Conservation (phyloP, 2,329 filamentous ascomycete species). For the Metarhizium anisopliae region DNA sequence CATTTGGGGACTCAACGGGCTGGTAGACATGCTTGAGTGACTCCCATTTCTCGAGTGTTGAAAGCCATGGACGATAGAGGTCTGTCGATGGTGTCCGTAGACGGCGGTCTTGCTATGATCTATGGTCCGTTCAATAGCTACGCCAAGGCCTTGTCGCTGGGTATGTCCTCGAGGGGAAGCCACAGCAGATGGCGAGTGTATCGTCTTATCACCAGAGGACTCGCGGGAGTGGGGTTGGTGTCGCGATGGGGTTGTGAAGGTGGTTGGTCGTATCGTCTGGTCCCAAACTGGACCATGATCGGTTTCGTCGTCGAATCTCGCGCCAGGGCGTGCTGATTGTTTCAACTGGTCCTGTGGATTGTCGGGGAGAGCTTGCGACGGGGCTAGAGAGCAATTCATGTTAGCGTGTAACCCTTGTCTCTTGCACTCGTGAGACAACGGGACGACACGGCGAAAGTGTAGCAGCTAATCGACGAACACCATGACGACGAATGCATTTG, state of each 20-base stretch:
- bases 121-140: slow-evolving; percentile 39
- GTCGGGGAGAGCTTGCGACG: slow-evolving; percentile 51
- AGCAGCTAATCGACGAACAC: not conserved
- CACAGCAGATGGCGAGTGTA: slow-evolving; percentile 14
- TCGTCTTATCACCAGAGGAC: slow-evolving; percentile 48
- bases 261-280: slow-evolving; percentile 38
- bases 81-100: slow-evolving; percentile 89
- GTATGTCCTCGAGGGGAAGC: slow-evolving; percentile 19
- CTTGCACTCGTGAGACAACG: slow-evolving; percentile 1
- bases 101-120: slow-evolving; percentile 46
- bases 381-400: slow-evolving; percentile 29
- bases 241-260: slow-evolving; percentile 27
- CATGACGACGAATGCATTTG: not conserved
- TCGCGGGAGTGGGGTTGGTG: slow-evolving; percentile 45
- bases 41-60: slow-evolving; percentile 90
- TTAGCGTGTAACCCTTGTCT: slow-evolving; percentile 3
- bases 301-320: slow-evolving; percentile 44
- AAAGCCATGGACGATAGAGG: slow-evolving; percentile 92
- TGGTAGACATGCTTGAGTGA: slow-evolving; percentile 68
- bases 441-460: not conserved
- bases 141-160: slow-evolving; percentile 29
- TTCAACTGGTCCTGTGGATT: slow-evolving; percentile 42
- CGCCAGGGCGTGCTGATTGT: slow-evolving; percentile 40
- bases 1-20: slow-evolving; percentile 80
- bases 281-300: slow-evolving; percentile 43